Evolutionary conservation across 257 asterid species (phyloP).

Genomic region (Primulina huaijiensis): DNA sequence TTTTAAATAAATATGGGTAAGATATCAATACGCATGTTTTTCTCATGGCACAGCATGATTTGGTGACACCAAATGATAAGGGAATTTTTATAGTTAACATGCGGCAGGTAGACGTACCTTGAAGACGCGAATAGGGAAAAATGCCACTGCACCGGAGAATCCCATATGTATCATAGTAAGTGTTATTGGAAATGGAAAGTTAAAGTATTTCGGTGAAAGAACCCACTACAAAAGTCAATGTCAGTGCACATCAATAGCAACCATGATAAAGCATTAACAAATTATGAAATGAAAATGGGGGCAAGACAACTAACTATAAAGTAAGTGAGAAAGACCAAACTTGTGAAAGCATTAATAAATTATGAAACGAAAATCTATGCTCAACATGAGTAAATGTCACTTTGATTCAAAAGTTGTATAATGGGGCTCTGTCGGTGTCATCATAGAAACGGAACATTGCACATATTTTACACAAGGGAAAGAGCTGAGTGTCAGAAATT

Average conservation of each 20-base stretch:
- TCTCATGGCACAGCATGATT: background rate
- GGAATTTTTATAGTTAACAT: slow-evolving; percentile 9
- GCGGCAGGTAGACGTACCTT: slow-evolving; percentile 43
- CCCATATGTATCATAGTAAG: slow-evolving; percentile 94
- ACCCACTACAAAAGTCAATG: slow-evolving; percentile 62
- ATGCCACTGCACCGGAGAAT: slow-evolving; percentile 77
- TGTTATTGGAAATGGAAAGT: slow-evolving; percentile 79
- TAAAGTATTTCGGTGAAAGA: slow-evolving; percentile 83
- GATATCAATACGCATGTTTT: background rate
- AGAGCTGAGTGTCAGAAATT: background rate
- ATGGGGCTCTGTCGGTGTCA: background rate
- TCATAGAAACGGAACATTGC: background rate
- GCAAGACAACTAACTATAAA: background rate
- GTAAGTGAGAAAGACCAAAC: too few species aligned
- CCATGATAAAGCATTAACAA: slow-evolving; percentile 13
- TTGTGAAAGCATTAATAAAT: background rate
- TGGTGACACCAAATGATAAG: background rate
- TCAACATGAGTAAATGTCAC: background rate
- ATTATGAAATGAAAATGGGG: background rate
- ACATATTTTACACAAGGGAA: background rate
- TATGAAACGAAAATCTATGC: background rate
- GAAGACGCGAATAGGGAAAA: slow-evolving; percentile 67
- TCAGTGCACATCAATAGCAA: slow-evolving; percentile 14
- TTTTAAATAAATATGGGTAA: background rate
- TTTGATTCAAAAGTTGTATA: background rate